Evolutionary conservation across 1,284 basidiomycete species (phyloP).

Genomic region (Caloboletus firmus): DNA sequence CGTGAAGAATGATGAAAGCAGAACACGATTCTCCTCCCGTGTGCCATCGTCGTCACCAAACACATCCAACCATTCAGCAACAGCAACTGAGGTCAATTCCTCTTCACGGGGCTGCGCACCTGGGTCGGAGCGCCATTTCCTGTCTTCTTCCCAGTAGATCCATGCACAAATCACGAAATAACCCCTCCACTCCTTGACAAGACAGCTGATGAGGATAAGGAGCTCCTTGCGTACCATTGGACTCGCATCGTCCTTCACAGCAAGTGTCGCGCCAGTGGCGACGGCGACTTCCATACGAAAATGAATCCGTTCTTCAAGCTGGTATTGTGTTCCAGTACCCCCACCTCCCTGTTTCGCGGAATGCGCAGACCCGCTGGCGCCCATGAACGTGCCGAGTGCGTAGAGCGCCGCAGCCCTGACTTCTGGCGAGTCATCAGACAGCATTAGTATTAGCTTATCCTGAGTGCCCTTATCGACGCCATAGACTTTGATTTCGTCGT

Average conservation of each 20-base stretch:
- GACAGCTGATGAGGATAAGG: slow-evolving; percentile 86
- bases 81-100: slow-evolving; percentile 64
- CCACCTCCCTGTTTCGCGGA: slow-evolving; percentile 73
- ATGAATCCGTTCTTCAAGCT: slow-evolving; percentile 77
- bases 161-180: slow-evolving; percentile 96
- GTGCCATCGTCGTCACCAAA: slow-evolving; percentile 65
- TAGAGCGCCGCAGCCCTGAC: slow-evolving; percentile 91
- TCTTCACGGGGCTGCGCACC: slow-evolving; percentile 51
- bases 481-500: slow-evolving; percentile 87
- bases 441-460: slow-evolving; percentile 80
- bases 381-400: slow-evolving; percentile 92
- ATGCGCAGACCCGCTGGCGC: slow-evolving; percentile 78
- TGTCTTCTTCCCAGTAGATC: slow-evolving; percentile 90
- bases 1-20: slow-evolving; percentile 89
- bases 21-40: slow-evolving; percentile 78
- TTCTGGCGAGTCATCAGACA: slow-evolving; percentile 90
- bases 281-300: slow-evolving; percentile 79
- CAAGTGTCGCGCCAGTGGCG: slow-evolving; percentile 72
- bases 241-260: slow-evolving; percentile 91
- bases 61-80: slow-evolving; percentile 75
- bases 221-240: slow-evolving; percentile 97
- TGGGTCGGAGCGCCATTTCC: slow-evolving; percentile 49
- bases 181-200: slow-evolving; percentile 95
- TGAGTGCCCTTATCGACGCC: slow-evolving; percentile 84
- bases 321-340: slow-evolving; percentile 83